Evolutionary conservation across 306 rosid genomes (phyloP), one percentile per base, ranked within the genome.

Genomic region (Casuarina equisetifolia): DNA sequence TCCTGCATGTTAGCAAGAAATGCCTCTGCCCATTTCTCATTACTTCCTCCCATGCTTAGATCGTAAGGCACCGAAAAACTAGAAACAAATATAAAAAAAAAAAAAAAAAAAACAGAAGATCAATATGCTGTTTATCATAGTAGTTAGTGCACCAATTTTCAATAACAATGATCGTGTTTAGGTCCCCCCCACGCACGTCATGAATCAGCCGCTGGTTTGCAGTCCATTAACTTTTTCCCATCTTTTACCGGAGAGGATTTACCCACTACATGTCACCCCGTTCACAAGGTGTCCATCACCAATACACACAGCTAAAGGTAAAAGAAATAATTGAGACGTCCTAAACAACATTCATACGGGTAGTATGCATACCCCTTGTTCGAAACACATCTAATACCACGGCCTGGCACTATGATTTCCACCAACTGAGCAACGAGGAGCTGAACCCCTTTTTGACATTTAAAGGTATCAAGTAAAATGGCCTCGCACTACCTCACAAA

Each of bases 61-160:
- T 85, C 91, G 45, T 83, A 93, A 40, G 98, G 98, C 85, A 90
- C 94, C 1, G 98, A 43, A 88, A 91, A 93, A 66, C 96, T 91
- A 81, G 76, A 75, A 50, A 68, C 84, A 86, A 61, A 78, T 55
- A 74, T 52, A 39, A 55, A 32, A n/a, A n/a, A 39, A 55, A 32
- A n/a, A 39, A 55, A 32, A n/a, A 39, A 55, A 32, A n/a, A 40
- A 64, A 72, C 13, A 16, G 11, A 70, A 13, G 53, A 72, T 84
- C 74, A 82, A 63, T 70, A 20, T 62, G 75, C 46, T 62, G 62
- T 69, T 43, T 4, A 70, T 3, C 3, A n/a, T 40, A 17, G 71
- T 12, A 16, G 42, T 1, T 42, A 17, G 13, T 16, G 46, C 39
- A 0, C 13, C 13, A 63, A 15, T 63, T 16, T 12, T 63, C 43